Evolutionary conservation across 805 yeast species (phyloP), one percentile per base, ranked within the genome.

Genomic region (Metschnikowia lachancei): DNA sequence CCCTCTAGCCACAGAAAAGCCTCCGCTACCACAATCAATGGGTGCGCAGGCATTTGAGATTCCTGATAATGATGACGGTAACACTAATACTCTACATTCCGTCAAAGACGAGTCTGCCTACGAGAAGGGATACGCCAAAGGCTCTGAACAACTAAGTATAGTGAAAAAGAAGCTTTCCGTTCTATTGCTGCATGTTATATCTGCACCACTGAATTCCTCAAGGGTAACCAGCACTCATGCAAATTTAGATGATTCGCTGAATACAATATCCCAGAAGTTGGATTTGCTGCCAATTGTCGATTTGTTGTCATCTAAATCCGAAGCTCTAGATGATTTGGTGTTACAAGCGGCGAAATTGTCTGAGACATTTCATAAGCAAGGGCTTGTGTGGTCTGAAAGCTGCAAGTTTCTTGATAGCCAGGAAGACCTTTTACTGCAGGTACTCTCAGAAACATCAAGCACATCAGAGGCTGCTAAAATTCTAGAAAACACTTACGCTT

Each of bases 81-180:
- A 36, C 22, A 4, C 8, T 4, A 12, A 17, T 18, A n/a, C 12
- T 18, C 6, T 17, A 11, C 12, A 33, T 12, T 5, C 24, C 9
- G 10, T 14, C 36, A 16, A 17, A 26, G 26, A 24, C 36, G 61
- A 58, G 13, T 51, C 63, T 1, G 63, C 75, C 0, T 72, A 61
- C 44, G 66, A 66, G 20, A 56, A 54, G 36, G 77, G 77, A 5
- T 70, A 56, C 43, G 61, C 56, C 8, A 60, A 54, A 36, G 77
- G 76, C 0, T 46, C 65, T 3, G 50, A 62, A 28, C 66, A 60
- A 50, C 60, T 72, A 5, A 55, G 45, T 4, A 46, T 47, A 4
- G 49, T 69, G 13, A 64, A 58, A 14, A 46, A 41, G 14, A 41
- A 46, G 12, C 26, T 59, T 10, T 35, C 46, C 6, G 29, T 20